Conservation (phyloP, 2,329 filamentous ascomycete genomes). For the Clonostachys rhizophaga region DNA sequence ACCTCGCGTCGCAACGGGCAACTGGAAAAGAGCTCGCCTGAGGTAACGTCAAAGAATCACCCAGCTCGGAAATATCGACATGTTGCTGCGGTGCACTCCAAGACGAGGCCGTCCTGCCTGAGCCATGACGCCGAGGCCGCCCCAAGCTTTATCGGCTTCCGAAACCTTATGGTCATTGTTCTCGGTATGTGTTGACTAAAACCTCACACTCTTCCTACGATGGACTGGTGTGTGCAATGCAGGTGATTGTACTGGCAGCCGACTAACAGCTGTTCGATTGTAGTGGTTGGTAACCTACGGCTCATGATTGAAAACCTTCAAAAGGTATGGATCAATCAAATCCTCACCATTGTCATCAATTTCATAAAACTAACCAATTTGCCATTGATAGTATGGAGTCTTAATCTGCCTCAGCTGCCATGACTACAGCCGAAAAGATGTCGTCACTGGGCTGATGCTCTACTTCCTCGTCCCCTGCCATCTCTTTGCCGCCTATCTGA, state of each 20-base stretch:
- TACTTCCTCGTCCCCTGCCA: constrained; percentile 89
- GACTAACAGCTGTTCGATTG: background rate
- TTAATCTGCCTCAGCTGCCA: constrained; percentile 89
- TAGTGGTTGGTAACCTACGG: constrained; percentile 88
- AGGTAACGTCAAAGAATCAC: constrained; percentile 12
- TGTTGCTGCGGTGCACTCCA: constrained; percentile 79
- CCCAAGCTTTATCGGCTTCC: constrained; percentile 88
- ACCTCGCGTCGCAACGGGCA: constrained; percentile 2
- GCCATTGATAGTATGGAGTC: constrained; percentile 74
- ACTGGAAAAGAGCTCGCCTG: constrained; percentile 17
- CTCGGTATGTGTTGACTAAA: constrained; percentile 51
- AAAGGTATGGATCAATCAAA: constrained; percentile 52
- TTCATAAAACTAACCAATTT: constrained; percentile 4
- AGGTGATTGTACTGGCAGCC: background rate
- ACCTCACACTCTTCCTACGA: background rate
- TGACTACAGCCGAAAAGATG: constrained; percentile 75
- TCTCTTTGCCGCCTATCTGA: constrained; percentile 82
- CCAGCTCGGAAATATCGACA: constrained; percentile 74
- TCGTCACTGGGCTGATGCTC: constrained; percentile 70
- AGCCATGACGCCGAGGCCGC: constrained; percentile 73
- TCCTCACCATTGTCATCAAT: background rate
- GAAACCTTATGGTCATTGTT: constrained; percentile 94
- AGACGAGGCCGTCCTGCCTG: constrained; percentile 69
- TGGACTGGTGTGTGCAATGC: constrained; percentile 6
- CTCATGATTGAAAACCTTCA: constrained; percentile 96